Conservation (phyloP, 1,139 yeast genomes). For the Zhuliangozyma parablackwelliae region DNA sequence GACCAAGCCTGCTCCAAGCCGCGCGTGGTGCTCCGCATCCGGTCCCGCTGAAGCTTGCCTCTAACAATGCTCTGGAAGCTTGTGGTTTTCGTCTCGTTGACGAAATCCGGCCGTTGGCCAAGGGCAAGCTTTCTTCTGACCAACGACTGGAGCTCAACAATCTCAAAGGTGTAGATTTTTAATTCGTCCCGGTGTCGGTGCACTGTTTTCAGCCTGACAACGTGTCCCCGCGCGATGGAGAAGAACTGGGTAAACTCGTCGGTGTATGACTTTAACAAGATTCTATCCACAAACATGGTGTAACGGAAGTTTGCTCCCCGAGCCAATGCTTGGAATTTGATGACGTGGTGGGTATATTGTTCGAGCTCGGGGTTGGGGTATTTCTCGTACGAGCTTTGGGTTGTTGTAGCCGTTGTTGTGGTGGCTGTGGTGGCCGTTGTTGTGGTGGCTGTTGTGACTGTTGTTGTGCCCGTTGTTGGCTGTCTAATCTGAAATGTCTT, state of each 20-base stretch:
- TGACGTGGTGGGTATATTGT: slow-evolving; percentile 19
- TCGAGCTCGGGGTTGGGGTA: slow-evolving; percentile 22
- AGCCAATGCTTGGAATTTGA: slow-evolving; percentile 56
- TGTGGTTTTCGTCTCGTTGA: slow-evolving; percentile 5
- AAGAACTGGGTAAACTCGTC: slow-evolving; percentile 38
- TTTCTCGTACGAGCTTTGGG: slow-evolving; percentile 1
- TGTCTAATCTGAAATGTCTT: background rate
- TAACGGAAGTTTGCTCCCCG: slow-evolving; percentile 66
- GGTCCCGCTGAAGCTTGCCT: slow-evolving; percentile 19
- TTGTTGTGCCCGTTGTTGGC: background rate
- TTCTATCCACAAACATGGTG: slow-evolving; percentile 55
- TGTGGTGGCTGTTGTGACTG: background rate
- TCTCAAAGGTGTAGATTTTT: slow-evolving; percentile 20
- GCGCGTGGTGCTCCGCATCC: slow-evolving; percentile 5
- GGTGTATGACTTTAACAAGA: slow-evolving; percentile 52
- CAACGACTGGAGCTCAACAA: slow-evolving; percentile 35
- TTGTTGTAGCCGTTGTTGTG: background rate
- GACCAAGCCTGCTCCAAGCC: slow-evolving; percentile 8
- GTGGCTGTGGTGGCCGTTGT: background rate
- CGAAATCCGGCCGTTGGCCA: slow-evolving; percentile 12
- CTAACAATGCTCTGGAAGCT: slow-evolving; percentile 27
- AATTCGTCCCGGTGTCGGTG: slow-evolving; percentile 39
- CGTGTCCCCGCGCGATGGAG: slow-evolving; percentile 40
- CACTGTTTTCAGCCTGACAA: slow-evolving; percentile 28
- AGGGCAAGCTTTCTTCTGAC: slow-evolving; percentile 25